Conservation (phyloP, 2,329 filamentous ascomycete species). For the Chaetomium sp. region DNA sequence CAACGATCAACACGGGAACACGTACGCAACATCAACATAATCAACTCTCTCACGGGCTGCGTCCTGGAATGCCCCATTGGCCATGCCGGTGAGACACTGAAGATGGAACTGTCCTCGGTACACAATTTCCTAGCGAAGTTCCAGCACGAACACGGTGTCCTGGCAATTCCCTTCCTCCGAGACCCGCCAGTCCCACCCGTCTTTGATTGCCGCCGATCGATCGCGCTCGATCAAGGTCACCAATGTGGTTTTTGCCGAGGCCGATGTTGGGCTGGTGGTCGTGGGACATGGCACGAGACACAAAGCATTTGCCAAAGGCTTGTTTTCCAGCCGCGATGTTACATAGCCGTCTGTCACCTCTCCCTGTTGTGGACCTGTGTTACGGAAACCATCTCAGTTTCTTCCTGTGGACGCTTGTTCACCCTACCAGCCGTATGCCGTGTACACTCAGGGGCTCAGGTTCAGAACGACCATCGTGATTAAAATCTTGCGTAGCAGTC, state of each 20-base stretch:
- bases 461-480: background rate
- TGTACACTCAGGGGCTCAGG: background rate
- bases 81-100: slow-evolving; percentile 1
- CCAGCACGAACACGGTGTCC: background rate
- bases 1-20: background rate
- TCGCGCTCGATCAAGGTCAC: background rate
- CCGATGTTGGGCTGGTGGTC: background rate
- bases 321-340: slow-evolving; percentile 2
- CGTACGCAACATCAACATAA: background rate
- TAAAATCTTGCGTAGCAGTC: background rate
- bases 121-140: background rate
- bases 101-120: background rate
- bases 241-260: slow-evolving; percentile 7
- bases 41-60: background rate
- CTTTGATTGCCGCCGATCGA: slow-evolving; percentile 6
- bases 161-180: background rate
- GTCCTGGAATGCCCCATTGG: background rate
- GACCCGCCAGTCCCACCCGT: slow-evolving; percentile 1
- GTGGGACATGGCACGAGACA: slow-evolving; percentile 8
- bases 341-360: background rate
- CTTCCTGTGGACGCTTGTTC: background rate
- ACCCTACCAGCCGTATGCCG: no score
- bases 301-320: slow-evolving; percentile 10
- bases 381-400: background rate
- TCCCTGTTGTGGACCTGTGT: background rate